phyloP scores from a whole-genome alignment of 2,329 filamentous ascomycete species.

The Alternaria sp. region DNA sequence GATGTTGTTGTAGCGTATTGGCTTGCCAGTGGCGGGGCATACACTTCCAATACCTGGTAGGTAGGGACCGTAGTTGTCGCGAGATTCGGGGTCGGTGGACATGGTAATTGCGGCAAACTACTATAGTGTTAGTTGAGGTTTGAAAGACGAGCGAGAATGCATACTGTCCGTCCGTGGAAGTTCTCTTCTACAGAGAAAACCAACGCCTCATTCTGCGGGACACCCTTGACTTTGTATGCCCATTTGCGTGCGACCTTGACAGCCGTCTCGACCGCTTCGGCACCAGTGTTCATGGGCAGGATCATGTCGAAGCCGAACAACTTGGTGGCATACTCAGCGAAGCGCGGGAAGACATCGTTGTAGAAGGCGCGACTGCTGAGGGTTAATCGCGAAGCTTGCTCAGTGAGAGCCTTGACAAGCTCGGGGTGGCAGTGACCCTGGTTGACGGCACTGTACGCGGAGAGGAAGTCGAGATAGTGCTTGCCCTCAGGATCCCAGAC shows the following conservation, averaged over 20 bases:
- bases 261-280: slow-evolving; percentile 93
- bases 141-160: slow-evolving; percentile 43
- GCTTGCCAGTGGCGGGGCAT: slow-evolving; percentile 76
- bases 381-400: slow-evolving; percentile 88
- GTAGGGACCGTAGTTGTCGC: slow-evolving; percentile 96
- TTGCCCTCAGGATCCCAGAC: slow-evolving; percentile 96
- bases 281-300: slow-evolving; percentile 96
- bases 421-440: slow-evolving; percentile 98
- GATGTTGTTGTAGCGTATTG: slow-evolving; percentile 87
- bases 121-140: slow-evolving; percentile 20
- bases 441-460: slow-evolving; percentile 97
- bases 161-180: slow-evolving; percentile 93
- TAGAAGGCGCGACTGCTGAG: slow-evolving; percentile 95
- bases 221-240: slow-evolving; percentile 96
- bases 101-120: slow-evolving; percentile 94
- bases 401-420: slow-evolving; percentile 85
- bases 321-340: slow-evolving; percentile 88
- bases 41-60: slow-evolving; percentile 84
- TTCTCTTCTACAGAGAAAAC: slow-evolving; percentile 88
- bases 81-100: slow-evolving; percentile 93
- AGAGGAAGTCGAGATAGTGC: slow-evolving; percentile 97
- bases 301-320: slow-evolving; percentile 98
- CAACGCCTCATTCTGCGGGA: slow-evolving; percentile 82
- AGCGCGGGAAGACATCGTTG: slow-evolving; percentile 97
- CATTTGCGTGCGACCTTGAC: slow-evolving; percentile 97